Conservation (phyloP, 1,284 basidiomycete genomes). For the Psilocybe mexicana region DNA sequence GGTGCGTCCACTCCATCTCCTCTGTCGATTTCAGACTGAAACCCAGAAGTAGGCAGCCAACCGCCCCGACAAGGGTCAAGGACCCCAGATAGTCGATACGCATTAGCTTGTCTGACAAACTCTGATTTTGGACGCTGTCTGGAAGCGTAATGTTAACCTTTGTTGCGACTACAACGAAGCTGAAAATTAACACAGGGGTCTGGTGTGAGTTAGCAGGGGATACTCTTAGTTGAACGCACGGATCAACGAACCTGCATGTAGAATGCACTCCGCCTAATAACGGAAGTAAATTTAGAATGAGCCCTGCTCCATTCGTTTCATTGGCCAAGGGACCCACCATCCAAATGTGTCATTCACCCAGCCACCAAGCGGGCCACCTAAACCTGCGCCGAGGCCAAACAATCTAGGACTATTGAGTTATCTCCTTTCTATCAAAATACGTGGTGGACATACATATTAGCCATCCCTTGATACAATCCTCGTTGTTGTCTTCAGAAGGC, state of each 20-base stretch:
- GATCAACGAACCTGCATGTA: constrained; percentile 56
- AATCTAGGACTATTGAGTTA: constrained; percentile 44
- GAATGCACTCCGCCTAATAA: constrained; percentile 68
- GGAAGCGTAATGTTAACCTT: constrained; percentile 76
- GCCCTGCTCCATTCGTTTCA: constrained; percentile 6
- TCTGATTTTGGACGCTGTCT: constrained; percentile 58
- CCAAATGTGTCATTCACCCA: constrained; percentile 83
- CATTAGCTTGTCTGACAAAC: constrained; percentile 60
- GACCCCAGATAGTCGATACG: constrained; percentile 86
- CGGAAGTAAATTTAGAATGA: constrained; percentile 18
- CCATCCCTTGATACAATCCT: constrained; percentile 87
- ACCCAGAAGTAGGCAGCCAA: constrained; percentile 75
- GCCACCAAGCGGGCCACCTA: constrained; percentile 91
- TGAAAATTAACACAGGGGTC: constrained; percentile 75
- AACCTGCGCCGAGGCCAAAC: constrained; percentile 74
- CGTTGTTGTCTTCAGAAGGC: constrained; percentile 65
- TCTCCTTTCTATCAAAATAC: constrained; percentile 7
- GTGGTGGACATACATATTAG: constrained; percentile 65
- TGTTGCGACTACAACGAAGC: constrained; percentile 64
- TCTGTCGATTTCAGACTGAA: constrained; percentile 82
- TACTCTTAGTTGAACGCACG: constrained; percentile 11
- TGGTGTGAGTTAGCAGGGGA: constrained; percentile 32
- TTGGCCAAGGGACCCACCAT: constrained; percentile 55
- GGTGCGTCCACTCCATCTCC: constrained; percentile 76
- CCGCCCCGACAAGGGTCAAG: constrained; percentile 71